Conservation (phyloP, 805 yeast genomes). For the Starmerella cellae region DNA sequence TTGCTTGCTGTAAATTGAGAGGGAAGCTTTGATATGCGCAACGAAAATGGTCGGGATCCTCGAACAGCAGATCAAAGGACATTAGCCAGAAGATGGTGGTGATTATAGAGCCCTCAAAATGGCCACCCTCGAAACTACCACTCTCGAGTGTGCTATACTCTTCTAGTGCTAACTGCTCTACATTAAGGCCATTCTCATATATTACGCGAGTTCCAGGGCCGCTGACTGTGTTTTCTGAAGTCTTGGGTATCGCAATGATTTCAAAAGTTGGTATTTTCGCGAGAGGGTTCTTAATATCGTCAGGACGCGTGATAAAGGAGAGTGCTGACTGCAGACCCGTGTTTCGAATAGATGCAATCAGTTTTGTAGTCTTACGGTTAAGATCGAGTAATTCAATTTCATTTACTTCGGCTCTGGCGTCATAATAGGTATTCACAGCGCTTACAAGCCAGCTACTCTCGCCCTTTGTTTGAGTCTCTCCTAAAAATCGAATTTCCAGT, state of each 20-base stretch:
- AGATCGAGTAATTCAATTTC: constrained; percentile 20
- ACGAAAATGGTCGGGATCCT: constrained; percentile 22
- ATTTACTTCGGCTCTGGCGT: constrained; percentile 18
- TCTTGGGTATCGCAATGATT: constrained; percentile 9
- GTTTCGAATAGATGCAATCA: constrained; percentile 13
- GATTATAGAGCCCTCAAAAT: constrained; percentile 27
- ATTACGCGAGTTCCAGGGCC: constrained; percentile 10
- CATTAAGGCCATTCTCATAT: constrained; percentile 18
- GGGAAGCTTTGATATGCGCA: constrained; percentile 28
- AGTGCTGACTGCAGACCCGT: constrained; percentile 17
- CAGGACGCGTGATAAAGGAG: constrained; percentile 1
- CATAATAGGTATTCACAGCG: constrained; percentile 23
- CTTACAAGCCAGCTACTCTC: constrained; percentile 19
- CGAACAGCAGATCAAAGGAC: constrained; percentile 27
- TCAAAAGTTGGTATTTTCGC: constrained; percentile 5
- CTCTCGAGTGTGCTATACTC: constrained; percentile 18
- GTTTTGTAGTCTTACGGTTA: constrained; percentile 19
- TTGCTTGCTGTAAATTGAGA: constrained; percentile 21
- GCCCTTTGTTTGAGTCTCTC: constrained; percentile 16
- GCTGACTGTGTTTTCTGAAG: background rate
- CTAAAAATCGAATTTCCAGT: constrained; percentile 20
- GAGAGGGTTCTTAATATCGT: no score
- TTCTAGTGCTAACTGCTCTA: constrained; percentile 27
- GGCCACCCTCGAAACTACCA: constrained; percentile 27
- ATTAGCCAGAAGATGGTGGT: constrained; percentile 23